phyloP scores from a whole-genome alignment of 2,329 filamentous ascomycete genomes.

The Grosmannia clavigera region DNA sequence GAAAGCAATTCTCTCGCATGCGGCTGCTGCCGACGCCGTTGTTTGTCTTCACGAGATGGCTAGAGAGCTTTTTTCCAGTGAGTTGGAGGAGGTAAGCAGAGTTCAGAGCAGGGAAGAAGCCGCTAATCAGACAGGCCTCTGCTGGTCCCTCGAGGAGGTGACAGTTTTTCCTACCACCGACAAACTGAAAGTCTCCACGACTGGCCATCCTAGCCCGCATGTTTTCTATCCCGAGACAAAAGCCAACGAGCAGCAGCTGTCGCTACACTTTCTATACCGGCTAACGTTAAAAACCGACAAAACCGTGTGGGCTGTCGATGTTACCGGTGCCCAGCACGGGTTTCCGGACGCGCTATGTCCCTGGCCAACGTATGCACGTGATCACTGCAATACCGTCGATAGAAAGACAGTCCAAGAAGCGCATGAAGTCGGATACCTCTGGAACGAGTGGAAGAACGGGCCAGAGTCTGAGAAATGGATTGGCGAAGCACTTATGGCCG shows the following conservation, averaged over 20 bases:
- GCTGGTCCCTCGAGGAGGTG: neutral
- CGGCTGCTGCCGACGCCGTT: neutral
- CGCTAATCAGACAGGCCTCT: neutral
- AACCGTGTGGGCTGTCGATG: neutral
- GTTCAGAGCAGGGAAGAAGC: neutral
- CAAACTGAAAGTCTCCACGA: neutral
- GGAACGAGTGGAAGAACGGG: neutral
- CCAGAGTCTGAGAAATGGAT: neutral
- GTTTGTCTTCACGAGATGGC: neutral
- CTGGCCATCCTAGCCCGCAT: neutral
- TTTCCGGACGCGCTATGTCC: neutral
- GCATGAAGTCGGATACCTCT: neutral
- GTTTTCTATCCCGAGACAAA: neutral
- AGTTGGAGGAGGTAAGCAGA: neutral
- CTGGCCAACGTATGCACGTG: neutral
- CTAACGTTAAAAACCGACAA: neutral
- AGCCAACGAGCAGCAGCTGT: neutral
- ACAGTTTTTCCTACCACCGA: neutral
- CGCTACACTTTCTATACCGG: neutral
- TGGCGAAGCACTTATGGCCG: neutral
- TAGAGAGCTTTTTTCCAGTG: neutral
- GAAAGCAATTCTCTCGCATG: neutral
- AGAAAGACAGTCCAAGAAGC: neutral
- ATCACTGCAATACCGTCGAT: neutral
- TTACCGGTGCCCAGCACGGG: neutral